Evolutionary conservation across 441 rosid species (phyloP).

Genomic region (Pelargonium fulgidum): DNA sequence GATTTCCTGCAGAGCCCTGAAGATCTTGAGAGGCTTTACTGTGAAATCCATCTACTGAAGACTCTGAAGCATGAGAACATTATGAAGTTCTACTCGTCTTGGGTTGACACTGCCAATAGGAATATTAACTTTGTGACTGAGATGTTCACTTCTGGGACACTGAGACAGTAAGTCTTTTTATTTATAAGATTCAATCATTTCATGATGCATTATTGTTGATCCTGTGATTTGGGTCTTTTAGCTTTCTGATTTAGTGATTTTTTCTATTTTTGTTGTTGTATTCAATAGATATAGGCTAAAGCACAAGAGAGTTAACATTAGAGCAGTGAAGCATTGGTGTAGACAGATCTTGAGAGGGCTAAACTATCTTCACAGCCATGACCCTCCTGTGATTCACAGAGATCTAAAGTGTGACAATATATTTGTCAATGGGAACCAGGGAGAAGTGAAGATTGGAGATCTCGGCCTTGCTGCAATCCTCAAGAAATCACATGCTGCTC

Average conservation of each 20-base stretch:
- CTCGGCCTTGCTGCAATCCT: slow-evolving; percentile 92
- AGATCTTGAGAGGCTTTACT: slow-evolving; percentile 85
- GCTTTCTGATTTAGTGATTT: slow-evolving; percentile 9
- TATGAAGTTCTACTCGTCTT: slow-evolving; percentile 89
- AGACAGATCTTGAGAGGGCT: slow-evolving; percentile 89
- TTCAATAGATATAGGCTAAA: slow-evolving; percentile 62
- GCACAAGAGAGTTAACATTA: slow-evolving; percentile 81
- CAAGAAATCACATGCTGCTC: slow-evolving; percentile 73
- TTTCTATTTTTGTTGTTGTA: slow-evolving; percentile 3
- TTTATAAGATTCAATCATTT: slow-evolving; percentile 14
- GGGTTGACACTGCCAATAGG: slow-evolving; percentile 76
- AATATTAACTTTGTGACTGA: slow-evolving; percentile 92
- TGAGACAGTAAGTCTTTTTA: slow-evolving; percentile 64
- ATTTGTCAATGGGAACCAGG: slow-evolving; percentile 91
- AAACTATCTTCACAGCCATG: slow-evolving; percentile 71
- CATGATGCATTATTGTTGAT: slow-evolving; percentile 14
- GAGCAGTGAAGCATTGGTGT: slow-evolving; percentile 98
- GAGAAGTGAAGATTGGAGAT: slow-evolving; percentile 96
- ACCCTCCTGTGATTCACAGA: slow-evolving; percentile 93
- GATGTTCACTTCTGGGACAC: slow-evolving; percentile 95
- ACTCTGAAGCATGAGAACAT: slow-evolving; percentile 81
- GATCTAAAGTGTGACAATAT: slow-evolving; percentile 98
- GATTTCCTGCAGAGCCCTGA: slow-evolving; percentile 88
- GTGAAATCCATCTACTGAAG: slow-evolving; percentile 89
- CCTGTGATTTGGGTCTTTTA: slow-evolving; percentile 17